phyloP scores from a whole-genome alignment of 371 early-diverging fungal species.

The Neoconidiobolus thromboides region DNA sequence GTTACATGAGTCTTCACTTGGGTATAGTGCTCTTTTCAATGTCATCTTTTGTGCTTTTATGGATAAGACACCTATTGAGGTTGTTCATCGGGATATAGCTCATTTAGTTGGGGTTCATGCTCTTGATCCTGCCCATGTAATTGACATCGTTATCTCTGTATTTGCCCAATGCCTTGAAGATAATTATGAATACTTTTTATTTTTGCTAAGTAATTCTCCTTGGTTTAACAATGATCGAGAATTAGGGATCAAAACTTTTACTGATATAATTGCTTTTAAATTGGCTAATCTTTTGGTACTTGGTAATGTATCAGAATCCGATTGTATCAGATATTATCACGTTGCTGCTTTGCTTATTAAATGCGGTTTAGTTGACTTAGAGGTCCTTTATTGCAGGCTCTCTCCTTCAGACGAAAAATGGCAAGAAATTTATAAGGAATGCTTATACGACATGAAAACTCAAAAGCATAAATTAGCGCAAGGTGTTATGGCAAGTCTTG shows the following conservation, averaged over 20 bases:
- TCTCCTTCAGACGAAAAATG: background rate
- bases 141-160: slow-evolving; percentile 67
- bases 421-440: background rate
- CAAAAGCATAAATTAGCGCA: background rate
- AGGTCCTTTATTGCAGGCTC: background rate
- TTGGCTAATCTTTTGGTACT: background rate
- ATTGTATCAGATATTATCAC: background rate
- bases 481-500: background rate
- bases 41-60: slow-evolving; percentile 17
- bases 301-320: background rate
- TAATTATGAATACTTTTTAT: slow-evolving; percentile 60
- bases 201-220: slow-evolving; percentile 42
- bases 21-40: slow-evolving; percentile 62
- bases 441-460: background rate
- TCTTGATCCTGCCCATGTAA: slow-evolving; percentile 73
- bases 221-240: slow-evolving; percentile 23
- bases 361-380: background rate
- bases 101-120: slow-evolving; percentile 41
- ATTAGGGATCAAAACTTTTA: background rate
- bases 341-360: slow-evolving; percentile 1
- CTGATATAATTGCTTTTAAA: background rate
- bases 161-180: slow-evolving; percentile 47
- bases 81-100: background rate
- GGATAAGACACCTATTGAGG: background rate
- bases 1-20: slow-evolving; percentile 68